Evolutionary conservation across 257 asterid genomes (phyloP), one percentile per base, ranked within the genome.

Genomic region (Ehretia macrophylla): DNA sequence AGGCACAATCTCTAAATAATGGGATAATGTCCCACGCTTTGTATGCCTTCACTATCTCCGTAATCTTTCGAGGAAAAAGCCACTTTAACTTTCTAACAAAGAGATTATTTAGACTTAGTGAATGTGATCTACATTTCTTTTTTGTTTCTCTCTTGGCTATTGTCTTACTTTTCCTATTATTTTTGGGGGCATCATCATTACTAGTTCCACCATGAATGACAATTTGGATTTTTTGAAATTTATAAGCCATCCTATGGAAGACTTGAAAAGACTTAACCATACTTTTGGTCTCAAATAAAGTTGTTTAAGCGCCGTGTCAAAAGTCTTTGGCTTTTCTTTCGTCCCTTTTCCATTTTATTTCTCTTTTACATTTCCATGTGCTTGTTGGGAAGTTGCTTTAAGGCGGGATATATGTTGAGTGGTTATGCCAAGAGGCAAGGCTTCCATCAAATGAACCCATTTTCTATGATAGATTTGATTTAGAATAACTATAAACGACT

Each of bases 151-250:
- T 75, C 59, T 69, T 76, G 11, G 21, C 35, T 40, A 40, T 16
- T 42, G 50, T 58, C 50, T 14, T 17, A 39, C 55, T 50, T 78
- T 55, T 18, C 39, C 63, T 56, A 63, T 74, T 65, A 32, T 64
- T 62, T 60, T 79, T 70, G 75, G 78, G 69, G 68, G 72, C 83
- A 77, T 51, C 65, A 84, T 84, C 77, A 79, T 84, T 79, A 77
- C 79, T 71, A 63, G 46, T 60, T 72, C 88, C 84, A 84, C 86
- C 64, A 21, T 20, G 74, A 64, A 42, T 68, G 53, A 53, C 70
- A 51, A 48, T 21, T 68, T 58, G 40, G 59, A 21, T 35, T 11
- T 59, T 53, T 61, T 13, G 17, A 8, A 59, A 63, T 53, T 59
- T 32, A 58, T 14, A n/a, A 42, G 50, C 19, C 11, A 19, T 5